Percentiles rank a stretch among this genome's conserved stretches.
These are phyloP conservation scores for Arthrobotrys sinensis DNA, from an alignment of 2,329 filamentous ascomycete species.

Conservation along the genomic window DNA sequence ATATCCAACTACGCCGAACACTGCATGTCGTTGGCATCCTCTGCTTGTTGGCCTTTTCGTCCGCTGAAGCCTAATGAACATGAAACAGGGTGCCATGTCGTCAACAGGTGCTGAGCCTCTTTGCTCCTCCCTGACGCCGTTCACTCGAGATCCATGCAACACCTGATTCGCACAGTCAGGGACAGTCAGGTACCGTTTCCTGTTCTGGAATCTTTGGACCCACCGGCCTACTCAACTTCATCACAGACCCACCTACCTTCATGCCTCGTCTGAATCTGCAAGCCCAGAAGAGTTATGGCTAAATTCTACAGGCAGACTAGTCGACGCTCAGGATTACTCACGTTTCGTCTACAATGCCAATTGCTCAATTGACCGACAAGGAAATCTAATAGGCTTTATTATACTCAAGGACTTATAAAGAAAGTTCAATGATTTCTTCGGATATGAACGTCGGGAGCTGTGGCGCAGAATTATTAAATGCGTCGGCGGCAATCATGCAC, in stretches of 20 bases:
- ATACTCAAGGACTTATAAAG: neutral
- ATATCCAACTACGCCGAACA: slow-evolving; percentile 41
- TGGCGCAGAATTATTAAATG: slow-evolving; percentile 22
- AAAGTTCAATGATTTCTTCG: neutral
- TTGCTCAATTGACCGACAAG: neutral
- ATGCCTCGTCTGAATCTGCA: slow-evolving; percentile 19
- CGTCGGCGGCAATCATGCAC: slow-evolving; percentile 14
- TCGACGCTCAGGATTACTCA: slow-evolving; percentile 19
- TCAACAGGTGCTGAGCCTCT: slow-evolving; percentile 55
- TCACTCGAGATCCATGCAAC: slow-evolving; percentile 53
- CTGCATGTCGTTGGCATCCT: slow-evolving; percentile 22
- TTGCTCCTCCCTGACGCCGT: slow-evolving; percentile 40
- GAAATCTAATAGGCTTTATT: slow-evolving; percentile 12
- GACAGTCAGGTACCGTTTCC: slow-evolving; percentile 60
- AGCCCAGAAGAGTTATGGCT: slow-evolving; percentile 28
- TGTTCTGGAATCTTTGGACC: slow-evolving; percentile 36
- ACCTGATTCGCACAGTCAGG: slow-evolving; percentile 50
- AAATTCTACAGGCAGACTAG: slow-evolving; percentile 18
- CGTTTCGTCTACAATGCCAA: slow-evolving; percentile 7
- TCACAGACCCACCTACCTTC: slow-evolving; percentile 26
- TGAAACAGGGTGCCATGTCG: slow-evolving; percentile 61
- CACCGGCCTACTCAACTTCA: slow-evolving; percentile 11
- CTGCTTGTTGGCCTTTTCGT: slow-evolving; percentile 26
- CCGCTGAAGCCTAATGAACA: slow-evolving; percentile 59
- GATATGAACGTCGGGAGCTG: slow-evolving; percentile 22